Evolutionary conservation across 306 rosid species (phyloP), one percentile per base, ranked within the genome.

Genomic region (Albizia julibrissin): DNA sequence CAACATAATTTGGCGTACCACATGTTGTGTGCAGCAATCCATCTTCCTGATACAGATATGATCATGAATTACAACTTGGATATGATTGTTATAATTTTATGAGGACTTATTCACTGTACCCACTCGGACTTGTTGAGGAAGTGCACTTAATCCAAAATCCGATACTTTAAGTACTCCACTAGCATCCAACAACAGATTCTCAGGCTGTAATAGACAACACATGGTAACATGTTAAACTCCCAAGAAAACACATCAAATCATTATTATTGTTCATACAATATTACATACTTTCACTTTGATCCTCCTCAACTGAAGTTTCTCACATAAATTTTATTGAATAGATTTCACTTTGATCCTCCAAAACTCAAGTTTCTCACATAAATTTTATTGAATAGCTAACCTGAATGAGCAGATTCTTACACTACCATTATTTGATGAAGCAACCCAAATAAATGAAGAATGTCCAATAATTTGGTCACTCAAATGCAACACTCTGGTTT

Each of bases 1-100:
- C 99, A 87, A 93, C 98, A 76, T 95, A 95, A 87, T 95, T 95
- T 81, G 98, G 99, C 1, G 98, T 95, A 83, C 98, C 99, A 22
- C 99, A 95, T 64, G 98, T 92, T 67, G 98, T 95, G 85, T 95
- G 98, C 83, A 95, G 97, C 73, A 95, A 88, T 47, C 98, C 99
- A 86, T 95, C 99, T 70, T 87, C 98, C 99, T 93, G 43, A 75
- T 37, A 66, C 40, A 67, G 64, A 78, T 62, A 54, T 54, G 47
- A 83, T 65, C 74, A 83, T 62, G 65, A 64, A 82, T 74, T 69
- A 34, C 69, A 56, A 75, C 59, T 61, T 64, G 37, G 21, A 75
- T 49, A 54, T 58, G 8, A 37, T 52, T 76, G 59, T 65, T 16
- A 11, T 40, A 70, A 58, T 27, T 49, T 42, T 52, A 26, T 14